These are phyloP conservation scores for Mortierella polycephala DNA, from an alignment of 371 early-diverging fungal genomes.

Conservation along the genomic window DNA sequence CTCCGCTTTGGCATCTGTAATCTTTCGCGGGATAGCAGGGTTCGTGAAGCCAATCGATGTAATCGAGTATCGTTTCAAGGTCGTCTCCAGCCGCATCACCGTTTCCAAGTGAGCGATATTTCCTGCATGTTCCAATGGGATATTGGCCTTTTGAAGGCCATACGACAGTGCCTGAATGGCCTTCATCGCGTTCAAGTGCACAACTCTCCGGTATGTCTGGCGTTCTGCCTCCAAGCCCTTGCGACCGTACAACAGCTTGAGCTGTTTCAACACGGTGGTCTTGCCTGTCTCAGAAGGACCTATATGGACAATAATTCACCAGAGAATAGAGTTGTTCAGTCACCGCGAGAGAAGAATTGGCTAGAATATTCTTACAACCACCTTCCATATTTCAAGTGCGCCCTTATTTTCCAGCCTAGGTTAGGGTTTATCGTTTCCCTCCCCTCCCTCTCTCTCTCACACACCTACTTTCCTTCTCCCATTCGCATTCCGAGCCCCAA, in stretches of 20 bases:
- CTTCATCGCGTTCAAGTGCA: slow-evolving; percentile 56
- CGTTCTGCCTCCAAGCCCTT: slow-evolving; percentile 56
- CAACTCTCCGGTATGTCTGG: slow-evolving; percentile 55
- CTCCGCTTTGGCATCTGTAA: slow-evolving; percentile 56
- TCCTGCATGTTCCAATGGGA: slow-evolving; percentile 31
- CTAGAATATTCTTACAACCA: too few relatives aligned
- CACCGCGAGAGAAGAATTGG: too few relatives aligned
- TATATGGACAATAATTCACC: slow-evolving; percentile 4
- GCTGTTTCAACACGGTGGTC: slow-evolving; percentile 59
- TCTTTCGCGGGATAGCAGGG: slow-evolving; percentile 58
- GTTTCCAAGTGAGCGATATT: slow-evolving; percentile 54
- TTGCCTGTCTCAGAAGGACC: slow-evolving; percentile 61
- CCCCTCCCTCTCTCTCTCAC: too few relatives aligned
- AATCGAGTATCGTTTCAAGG: slow-evolving; percentile 48
- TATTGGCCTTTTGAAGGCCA: slow-evolving; percentile 33
- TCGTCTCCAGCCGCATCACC: slow-evolving; percentile 38
- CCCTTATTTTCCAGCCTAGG: too few relatives aligned
- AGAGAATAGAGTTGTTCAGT: too few relatives aligned
- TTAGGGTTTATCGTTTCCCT: too few relatives aligned
- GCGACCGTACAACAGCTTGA: slow-evolving; percentile 58
- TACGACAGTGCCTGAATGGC: slow-evolving; percentile 54
- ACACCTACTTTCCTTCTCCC: too few relatives aligned
- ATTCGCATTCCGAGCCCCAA: too few relatives aligned
- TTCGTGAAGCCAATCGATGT: slow-evolving; percentile 33
- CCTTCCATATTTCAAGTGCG: too few relatives aligned